Percentiles rank a stretch among this genome's conserved stretches.
phyloP scores from a whole-genome alignment of 768 basidiomycete species.

The Xerocomellus intermedius region DNA sequence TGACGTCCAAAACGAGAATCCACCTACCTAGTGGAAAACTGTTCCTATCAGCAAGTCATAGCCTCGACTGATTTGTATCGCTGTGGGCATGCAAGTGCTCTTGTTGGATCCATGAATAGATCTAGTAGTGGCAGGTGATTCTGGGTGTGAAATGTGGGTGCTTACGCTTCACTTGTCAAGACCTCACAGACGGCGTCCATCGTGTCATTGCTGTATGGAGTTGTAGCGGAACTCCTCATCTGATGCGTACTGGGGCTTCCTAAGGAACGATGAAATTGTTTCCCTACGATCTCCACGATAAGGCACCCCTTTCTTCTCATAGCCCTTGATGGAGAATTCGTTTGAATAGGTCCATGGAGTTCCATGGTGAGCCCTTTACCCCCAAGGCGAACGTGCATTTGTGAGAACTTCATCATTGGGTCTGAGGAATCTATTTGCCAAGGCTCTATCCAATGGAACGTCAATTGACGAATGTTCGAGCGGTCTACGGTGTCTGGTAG shows the following conservation, averaged over 20 bases:
- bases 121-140: conserved; percentile 2
- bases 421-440: background rate
- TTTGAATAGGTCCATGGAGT: background rate
- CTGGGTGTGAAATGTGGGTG: background rate
- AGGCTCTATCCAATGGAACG: background rate
- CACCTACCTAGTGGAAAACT: background rate
- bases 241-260: conserved; percentile 1
- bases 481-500: background rate
- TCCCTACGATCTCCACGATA: conserved; percentile 10
- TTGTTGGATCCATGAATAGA: background rate
- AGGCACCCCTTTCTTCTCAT: conserved; percentile 1
- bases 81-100: background rate
- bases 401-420: background rate
- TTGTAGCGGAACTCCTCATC: conserved; percentile 1
- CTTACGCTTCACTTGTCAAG: background rate
- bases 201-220: conserved; percentile 4
- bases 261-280: background rate
- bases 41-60: conserved; percentile 13
- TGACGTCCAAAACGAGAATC: background rate
- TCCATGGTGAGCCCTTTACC: conserved; percentile 8
- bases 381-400: background rate
- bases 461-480: background rate
- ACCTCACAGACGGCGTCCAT: background rate
- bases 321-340: conserved; percentile 4
- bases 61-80: conserved; percentile 14